Evolutionary conservation across 2,329 filamentous ascomycete genomes (phyloP), one percentile per base, ranked within the genome.

Genomic region (Fusarium mexicanum): DNA sequence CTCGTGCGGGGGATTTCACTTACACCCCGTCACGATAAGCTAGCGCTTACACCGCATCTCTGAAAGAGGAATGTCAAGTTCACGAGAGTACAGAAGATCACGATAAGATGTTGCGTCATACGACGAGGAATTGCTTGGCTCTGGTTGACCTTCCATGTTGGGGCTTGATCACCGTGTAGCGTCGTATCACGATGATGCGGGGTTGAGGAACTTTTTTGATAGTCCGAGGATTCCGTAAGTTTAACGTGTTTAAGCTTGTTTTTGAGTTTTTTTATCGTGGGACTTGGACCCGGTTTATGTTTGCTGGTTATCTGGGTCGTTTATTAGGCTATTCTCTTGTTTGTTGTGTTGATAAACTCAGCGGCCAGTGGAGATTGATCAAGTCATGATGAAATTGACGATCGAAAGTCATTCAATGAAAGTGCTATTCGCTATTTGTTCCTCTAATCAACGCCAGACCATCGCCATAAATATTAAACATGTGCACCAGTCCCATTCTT

Each of bases 21-120:
- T 55, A 35, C 37, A 60, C 5, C 29, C 44, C 18, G 22, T 22
- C 2, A 38, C 24, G 61, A 73, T 68, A 70, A 66, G 51, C 54
- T 60, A 62, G 60, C 55, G 69, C 69, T 72, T 72, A 72, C 71
- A 73, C 70, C 61, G 71, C 61, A 54, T 51, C 55, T 68, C 66
- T 59, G 31, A 44, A 74, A 74, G 20, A 62, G 71, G 71, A 74
- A 74, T 62, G 67, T 74, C 46, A 38, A 55, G 43, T 26, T 41
- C 43, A 43, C 40, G 35, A 48, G 62, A n/a, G 59, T n/a, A 24
- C 37, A 22, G 17, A 48, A 58, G 54, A 47, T 43, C 48, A 68
- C 17, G 71, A 74, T 74, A 74, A 71, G 67, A 22, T 40, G 38
- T 43, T 66, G 67, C 67, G 63, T 74, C 71, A 74, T 71, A 62